Conservation (phyloP, 2,329 filamentous ascomycete genomes). For the Aureobasidium namibiae region DNA sequence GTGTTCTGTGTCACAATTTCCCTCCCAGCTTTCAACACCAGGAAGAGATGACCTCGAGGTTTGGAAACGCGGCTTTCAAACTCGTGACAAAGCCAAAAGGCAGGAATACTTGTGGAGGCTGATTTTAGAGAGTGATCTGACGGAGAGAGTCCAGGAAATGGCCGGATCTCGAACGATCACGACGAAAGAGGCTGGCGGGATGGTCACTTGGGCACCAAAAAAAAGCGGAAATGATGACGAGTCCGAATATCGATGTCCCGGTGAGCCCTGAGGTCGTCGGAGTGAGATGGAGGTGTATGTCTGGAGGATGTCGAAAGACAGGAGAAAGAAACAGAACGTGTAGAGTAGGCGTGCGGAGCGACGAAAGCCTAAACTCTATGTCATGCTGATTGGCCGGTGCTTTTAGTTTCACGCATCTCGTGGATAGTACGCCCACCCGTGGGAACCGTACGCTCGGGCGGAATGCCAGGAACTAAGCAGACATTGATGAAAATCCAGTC, state of each 20-base stretch:
- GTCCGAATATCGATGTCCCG: neutral
- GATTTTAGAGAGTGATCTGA: neutral
- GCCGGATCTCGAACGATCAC: conserved; percentile 8
- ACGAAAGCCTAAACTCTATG: conserved; percentile 12
- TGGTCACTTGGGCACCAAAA: neutral
- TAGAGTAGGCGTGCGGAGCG: conserved; percentile 12
- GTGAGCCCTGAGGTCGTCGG: neutral
- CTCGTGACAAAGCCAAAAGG: neutral
- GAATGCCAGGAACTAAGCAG: conserved; percentile 1
- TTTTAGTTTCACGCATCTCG: conserved; percentile 11
- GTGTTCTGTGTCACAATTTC: conserved; percentile 6
- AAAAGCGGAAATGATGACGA: neutral
- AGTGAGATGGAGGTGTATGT: conserved; percentile 4
- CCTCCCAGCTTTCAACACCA: neutral
- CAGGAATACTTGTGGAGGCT: neutral
- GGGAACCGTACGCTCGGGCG: conserved; percentile 9
- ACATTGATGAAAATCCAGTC: neutral
- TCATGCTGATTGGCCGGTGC: conserved; percentile 10
- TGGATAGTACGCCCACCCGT: conserved; percentile 5
- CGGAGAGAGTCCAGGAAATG: neutral
- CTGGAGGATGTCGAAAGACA: conserved; percentile 8
- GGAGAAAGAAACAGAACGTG: conserved; percentile 13
- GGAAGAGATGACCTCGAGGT: neutral
- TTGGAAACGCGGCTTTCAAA: neutral
- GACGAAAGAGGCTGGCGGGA: neutral